These are phyloP conservation scores for Aspergillus unguis DNA, from an alignment of 2,329 filamentous ascomycete species.

Conservation along the genomic window DNA sequence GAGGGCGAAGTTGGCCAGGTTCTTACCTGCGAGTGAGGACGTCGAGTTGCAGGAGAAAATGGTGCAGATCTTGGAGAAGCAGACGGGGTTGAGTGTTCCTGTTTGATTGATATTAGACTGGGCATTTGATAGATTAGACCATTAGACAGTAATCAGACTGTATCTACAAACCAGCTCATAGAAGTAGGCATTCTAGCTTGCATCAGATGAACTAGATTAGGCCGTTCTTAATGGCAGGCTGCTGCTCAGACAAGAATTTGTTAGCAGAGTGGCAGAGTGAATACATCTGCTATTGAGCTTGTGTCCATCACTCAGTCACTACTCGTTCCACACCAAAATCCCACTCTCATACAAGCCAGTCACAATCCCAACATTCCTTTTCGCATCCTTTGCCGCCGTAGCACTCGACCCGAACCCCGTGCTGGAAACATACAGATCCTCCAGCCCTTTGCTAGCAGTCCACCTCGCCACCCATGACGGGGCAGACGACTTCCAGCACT, in stretches of 20 bases:
- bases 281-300: too few species aligned
- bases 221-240: too few species aligned
- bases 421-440: conserved; percentile 8
- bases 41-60: conserved; percentile 20
- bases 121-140: too few species aligned
- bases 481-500: conserved; percentile 5
- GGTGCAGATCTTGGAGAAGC: conserved; percentile 20
- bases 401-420: conserved; percentile 8
- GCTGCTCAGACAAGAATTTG: too few species aligned
- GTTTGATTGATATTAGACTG: not conserved
- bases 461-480: conserved; percentile 11
- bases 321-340: conserved; percentile 15
- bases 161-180: too few species aligned
- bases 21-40: conserved; percentile 12
- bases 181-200: too few species aligned
- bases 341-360: conserved; percentile 18
- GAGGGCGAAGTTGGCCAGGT: conserved; percentile 16
- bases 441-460: not conserved
- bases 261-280: too few species aligned
- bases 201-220: too few species aligned
- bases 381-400: conserved; percentile 14
- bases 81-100: conserved; percentile 13
- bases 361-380: conserved; percentile 12
- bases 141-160: too few species aligned
- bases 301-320: not conserved